These are phyloP conservation scores for Ustilago sp. DNA, from an alignment of 1,284 basidiomycete genomes.

Conservation along the genomic window DNA sequence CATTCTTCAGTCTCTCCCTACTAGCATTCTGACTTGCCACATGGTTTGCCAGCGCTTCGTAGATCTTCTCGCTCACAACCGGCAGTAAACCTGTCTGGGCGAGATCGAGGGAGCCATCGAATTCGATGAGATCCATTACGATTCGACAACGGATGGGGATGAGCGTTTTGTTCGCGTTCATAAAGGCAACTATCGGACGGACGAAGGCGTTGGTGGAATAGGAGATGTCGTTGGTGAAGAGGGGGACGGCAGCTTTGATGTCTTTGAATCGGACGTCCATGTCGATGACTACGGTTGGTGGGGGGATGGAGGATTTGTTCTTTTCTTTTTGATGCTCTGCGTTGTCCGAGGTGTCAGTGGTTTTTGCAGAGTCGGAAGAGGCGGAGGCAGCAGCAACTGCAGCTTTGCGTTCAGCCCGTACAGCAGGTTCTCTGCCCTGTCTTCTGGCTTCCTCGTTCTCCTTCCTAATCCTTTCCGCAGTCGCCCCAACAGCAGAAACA, in stretches of 20 bases:
- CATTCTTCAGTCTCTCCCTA: slow-evolving; percentile 59
- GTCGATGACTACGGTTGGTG: slow-evolving; percentile 78
- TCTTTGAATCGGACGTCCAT: slow-evolving; percentile 96
- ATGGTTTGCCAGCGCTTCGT: slow-evolving; percentile 67
- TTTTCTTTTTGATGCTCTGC: slow-evolving; percentile 1
- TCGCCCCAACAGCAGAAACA: slow-evolving; percentile 65
- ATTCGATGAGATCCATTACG: slow-evolving; percentile 68
- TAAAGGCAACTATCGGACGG: slow-evolving; percentile 96
- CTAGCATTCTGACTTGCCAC: slow-evolving; percentile 65
- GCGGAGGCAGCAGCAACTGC: slow-evolving; percentile 1
- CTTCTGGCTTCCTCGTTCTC: slow-evolving; percentile 51
- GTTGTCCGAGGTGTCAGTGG: slow-evolving; percentile 15
- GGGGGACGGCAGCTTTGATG: slow-evolving; percentile 91
- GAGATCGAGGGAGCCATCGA: slow-evolving; percentile 68
- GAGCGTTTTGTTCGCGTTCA: slow-evolving; percentile 71
- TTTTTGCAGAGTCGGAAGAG: not conserved
- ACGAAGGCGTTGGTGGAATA: slow-evolving; percentile 95
- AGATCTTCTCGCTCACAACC: slow-evolving; percentile 66
- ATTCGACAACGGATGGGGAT: slow-evolving; percentile 66
- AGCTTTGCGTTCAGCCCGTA: slow-evolving; percentile 13
- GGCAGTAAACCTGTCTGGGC: slow-evolving; percentile 67
- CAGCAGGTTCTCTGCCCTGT: slow-evolving; percentile 25
- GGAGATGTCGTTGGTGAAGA: slow-evolving; percentile 74
- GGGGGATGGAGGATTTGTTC: slow-evolving; percentile 36
- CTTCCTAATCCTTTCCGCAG: slow-evolving; percentile 58